A percentile compares a stretch with the other conserved stretches of the same genome.
Conservation (phyloP, 108 stramenopile genomes). For the Skeletonema tropicum region DNA sequence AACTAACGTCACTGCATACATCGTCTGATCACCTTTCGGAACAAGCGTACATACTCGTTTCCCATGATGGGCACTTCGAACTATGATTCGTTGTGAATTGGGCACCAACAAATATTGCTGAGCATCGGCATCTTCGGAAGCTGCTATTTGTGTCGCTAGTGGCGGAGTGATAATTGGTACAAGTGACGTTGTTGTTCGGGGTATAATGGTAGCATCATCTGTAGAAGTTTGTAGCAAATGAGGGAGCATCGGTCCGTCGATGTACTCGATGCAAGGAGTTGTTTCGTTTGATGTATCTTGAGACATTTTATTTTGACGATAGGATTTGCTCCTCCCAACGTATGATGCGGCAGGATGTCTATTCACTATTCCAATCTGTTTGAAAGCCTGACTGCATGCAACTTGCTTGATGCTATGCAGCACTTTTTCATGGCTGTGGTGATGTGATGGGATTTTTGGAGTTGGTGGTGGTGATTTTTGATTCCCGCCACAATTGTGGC, state of each 20-base stretch:
- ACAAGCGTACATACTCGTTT: slow-evolving; percentile 27
- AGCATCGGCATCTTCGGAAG: background rate
- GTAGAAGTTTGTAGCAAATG: slow-evolving; percentile 34
- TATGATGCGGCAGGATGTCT: background rate
- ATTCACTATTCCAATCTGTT: background rate
- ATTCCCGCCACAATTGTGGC: too few relatives aligned
- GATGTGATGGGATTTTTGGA: too few relatives aligned
- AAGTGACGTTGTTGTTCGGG: slow-evolving; percentile 28
- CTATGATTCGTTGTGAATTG: slow-evolving; percentile 24
- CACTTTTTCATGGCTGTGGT: background rate
- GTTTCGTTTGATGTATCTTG: background rate
- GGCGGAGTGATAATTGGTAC: slow-evolving; percentile 41
- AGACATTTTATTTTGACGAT: background rate
- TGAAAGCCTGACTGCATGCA: background rate
- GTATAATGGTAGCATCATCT: too few relatives aligned
- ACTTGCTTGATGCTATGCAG: too few relatives aligned
- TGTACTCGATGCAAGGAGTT: background rate
- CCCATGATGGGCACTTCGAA: slow-evolving; percentile 37
- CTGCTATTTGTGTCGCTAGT: background rate
- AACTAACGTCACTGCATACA: slow-evolving; percentile 30
- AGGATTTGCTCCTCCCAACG: too few relatives aligned
- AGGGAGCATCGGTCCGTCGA: slow-evolving; percentile 23
- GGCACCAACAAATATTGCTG: slow-evolving; percentile 40
- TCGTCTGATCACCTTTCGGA: slow-evolving; percentile 10
- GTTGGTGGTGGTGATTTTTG: too few relatives aligned